Evolutionary conservation across 75 land plant genomes (phyloP).

Genomic region (Isoetes taiwanensis): DNA sequence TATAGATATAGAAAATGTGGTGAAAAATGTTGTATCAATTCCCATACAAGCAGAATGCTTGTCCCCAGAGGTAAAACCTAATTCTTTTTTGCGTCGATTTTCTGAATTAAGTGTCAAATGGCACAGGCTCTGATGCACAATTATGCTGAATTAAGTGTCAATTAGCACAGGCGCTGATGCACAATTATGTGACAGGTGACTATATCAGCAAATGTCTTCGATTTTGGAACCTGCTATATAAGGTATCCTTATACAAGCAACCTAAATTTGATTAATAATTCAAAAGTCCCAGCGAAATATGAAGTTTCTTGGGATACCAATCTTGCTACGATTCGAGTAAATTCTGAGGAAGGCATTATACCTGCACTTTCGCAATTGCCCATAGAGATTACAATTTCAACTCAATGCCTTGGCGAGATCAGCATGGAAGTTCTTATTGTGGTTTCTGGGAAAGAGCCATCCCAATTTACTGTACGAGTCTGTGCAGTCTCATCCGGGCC

Average conservation of each 20-base stretch:
- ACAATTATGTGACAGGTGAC: constrained; percentile 9
- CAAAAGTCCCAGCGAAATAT: constrained; percentile 16
- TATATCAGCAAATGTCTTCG: constrained; percentile 2
- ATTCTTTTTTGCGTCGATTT: too few species aligned
- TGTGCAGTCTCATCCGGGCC: constrained; percentile 9
- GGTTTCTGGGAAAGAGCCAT: constrained; percentile 12
- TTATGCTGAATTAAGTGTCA: too few species aligned
- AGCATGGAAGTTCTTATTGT: background rate
- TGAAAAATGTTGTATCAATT: constrained; percentile 3
- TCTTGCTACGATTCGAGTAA: background rate
- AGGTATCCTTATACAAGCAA: constrained; percentile 10
- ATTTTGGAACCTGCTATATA: constrained; percentile 19
- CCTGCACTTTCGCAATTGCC: background rate
- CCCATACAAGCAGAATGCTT: constrained; percentile 12
- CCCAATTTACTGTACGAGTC: background rate
- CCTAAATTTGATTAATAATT: constrained; percentile 7
- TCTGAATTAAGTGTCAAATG: too few species aligned
- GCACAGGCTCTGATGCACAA: too few species aligned
- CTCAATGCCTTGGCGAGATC: constrained; percentile 19
- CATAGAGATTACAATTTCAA: constrained; percentile 8
- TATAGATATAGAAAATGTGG: constrained; percentile 9
- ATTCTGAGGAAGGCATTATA: constrained; percentile 2
- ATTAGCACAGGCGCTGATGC: too few species aligned
- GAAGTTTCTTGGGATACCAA: constrained; percentile 1
- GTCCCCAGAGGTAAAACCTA: constrained; percentile 14